Evolutionary conservation across 176 grass and related monocot genomes (phyloP).

Genomic region (Oryza nivara): DNA sequence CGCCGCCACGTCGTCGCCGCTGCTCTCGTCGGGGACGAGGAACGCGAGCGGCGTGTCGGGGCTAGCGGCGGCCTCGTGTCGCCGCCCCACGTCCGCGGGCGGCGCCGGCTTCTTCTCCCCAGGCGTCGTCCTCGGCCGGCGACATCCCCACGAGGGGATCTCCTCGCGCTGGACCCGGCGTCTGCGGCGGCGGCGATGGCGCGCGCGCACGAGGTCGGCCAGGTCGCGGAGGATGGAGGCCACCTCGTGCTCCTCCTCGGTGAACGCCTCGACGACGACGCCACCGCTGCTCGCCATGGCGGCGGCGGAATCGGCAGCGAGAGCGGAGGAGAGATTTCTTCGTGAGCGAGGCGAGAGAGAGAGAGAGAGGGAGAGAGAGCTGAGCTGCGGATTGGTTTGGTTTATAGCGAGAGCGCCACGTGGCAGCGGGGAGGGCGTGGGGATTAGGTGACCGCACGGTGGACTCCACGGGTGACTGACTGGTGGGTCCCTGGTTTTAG

Average conservation of each 20-base stretch:
- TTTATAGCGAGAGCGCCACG: conserved; percentile 49
- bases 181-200: conserved; percentile 9
- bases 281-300: background rate
- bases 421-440: conserved; percentile 18
- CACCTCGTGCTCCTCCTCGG: conserved; percentile 21
- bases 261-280: background rate
- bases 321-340: background rate
- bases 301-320: background rate
- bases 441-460: conserved; percentile 30
- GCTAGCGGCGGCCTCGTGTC: conserved; percentile 37
- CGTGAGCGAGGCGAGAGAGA: background rate
- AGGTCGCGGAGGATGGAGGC: conserved; percentile 47
- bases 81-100: background rate
- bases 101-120: background rate
- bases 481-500: conserved; percentile 5
- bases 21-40: conserved; percentile 23
- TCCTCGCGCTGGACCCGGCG: conserved; percentile 9
- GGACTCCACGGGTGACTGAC: background rate
- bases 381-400: conserved; percentile 40
- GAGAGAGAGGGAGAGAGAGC: background rate
- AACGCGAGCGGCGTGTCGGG: conserved; percentile 57
- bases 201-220: conserved; percentile 9
- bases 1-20: background rate
- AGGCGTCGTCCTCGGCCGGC: conserved; percentile 13
- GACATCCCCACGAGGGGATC: conserved; percentile 43